A percentile compares a stretch with the other conserved stretches of the same genome.
Conservation (phyloP, 2,329 filamentous ascomycete genomes). For the Fusarium protoensiforme region DNA sequence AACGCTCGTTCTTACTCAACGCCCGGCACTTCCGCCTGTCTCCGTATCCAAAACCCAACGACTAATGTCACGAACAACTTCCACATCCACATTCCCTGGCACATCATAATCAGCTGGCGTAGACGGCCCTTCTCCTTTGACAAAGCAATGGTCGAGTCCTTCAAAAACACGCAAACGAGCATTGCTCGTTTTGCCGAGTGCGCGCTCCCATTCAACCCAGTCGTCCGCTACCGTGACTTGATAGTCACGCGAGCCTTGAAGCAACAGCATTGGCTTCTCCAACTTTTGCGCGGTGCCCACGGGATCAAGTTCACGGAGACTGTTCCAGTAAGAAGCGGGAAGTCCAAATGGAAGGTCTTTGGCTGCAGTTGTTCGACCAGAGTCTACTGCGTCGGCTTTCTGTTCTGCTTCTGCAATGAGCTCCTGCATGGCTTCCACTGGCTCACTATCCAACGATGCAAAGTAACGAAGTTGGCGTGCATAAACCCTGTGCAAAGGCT, state of each 20-base stretch:
- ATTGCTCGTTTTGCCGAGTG: not conserved
- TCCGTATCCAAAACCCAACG: not conserved
- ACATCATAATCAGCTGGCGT: slow-evolving; percentile 6
- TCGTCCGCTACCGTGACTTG: slow-evolving; percentile 1
- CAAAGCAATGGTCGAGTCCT: slow-evolving; percentile 2
- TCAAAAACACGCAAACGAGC: not conserved
- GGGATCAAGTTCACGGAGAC: not conserved
- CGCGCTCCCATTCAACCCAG: not conserved
- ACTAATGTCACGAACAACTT: not conserved
- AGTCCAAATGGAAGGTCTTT: not conserved
- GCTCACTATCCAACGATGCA: not conserved
- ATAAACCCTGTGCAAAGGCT: not conserved
- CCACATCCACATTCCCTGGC: not conserved
- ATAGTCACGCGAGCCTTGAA: slow-evolving; percentile 7
- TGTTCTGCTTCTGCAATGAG: not conserved
- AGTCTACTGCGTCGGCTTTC: not conserved
- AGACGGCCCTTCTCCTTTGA: not conserved
- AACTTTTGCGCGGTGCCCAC: not conserved
- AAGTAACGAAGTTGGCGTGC: slow-evolving; percentile 10
- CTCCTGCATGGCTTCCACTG: not conserved
- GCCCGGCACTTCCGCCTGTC: too few species aligned
- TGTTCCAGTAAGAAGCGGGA: slow-evolving; percentile 1
- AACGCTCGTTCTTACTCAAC: not conserved
- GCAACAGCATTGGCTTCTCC: not conserved
- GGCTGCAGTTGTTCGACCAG: not conserved